phyloP scores from a whole-genome alignment of 2,329 filamentous ascomycete genomes.

The Ophiostoma ulmi region DNA sequence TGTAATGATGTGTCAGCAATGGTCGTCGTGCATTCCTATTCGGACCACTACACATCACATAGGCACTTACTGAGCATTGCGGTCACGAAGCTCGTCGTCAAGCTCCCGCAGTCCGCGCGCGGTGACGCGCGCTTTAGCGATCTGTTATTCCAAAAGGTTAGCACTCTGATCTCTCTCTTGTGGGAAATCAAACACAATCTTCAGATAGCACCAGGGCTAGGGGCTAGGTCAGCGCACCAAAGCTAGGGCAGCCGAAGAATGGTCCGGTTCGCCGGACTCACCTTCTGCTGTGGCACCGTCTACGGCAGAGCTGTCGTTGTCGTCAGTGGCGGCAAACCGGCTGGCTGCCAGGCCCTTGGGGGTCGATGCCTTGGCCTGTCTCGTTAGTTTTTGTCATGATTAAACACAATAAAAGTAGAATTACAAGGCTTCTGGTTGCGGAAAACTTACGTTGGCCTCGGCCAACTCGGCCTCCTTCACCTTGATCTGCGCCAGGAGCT shows the following conservation, averaged over 20 bases:
- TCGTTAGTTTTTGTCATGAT: neutral
- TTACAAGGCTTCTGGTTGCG: no score
- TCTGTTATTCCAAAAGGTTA: constrained; percentile 25
- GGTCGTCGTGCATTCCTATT: neutral
- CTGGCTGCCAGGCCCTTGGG: constrained; percentile 52
- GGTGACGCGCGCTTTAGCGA: constrained; percentile 33
- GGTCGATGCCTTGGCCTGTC: constrained; percentile 41
- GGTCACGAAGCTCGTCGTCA: constrained; percentile 32
- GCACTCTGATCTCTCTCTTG: neutral
- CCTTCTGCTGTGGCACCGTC: constrained; percentile 44
- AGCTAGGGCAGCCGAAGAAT: constrained; percentile 61
- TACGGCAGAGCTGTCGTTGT: constrained; percentile 31
- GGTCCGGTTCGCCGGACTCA: constrained; percentile 55
- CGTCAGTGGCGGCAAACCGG: constrained; percentile 44
- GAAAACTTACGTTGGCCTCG: constrained; percentile 51
- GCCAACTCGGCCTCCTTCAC: constrained; percentile 60
- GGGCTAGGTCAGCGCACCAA: constrained; percentile 49
- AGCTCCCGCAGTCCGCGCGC: constrained; percentile 32
- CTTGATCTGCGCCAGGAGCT: constrained; percentile 52
- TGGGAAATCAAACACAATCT: constrained; percentile 16
- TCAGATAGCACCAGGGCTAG: constrained; percentile 21
- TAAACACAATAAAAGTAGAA: neutral
- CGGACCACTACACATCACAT: neutral
- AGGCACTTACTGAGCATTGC: constrained; percentile 29
- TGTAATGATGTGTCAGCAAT: neutral